phyloP scores from a whole-genome alignment of 176 grass and related monocot genomes.

The Rhynchospora breviuscula region DNA sequence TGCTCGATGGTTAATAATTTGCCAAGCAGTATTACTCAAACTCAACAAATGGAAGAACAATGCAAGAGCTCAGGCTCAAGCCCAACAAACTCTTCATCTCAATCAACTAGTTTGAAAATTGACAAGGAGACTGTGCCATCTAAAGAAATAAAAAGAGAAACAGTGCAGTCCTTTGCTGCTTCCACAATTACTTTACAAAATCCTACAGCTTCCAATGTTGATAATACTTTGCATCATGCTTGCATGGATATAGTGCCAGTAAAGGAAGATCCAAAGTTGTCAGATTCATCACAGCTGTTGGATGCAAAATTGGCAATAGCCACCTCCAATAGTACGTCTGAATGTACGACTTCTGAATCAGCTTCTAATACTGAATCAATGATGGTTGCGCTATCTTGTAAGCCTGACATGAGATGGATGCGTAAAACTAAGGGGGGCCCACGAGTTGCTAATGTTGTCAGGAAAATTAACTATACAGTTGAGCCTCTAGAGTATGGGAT shows the following conservation, averaged over 20 bases:
- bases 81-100: not conserved
- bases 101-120: not conserved
- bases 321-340: conserved; percentile 25
- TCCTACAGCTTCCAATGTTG: conserved; percentile 33
- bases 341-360: conserved; percentile 32
- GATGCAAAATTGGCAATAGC: conserved; percentile 35
- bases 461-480: conserved; percentile 61
- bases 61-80: not conserved
- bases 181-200: not conserved
- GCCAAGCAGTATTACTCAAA: conserved; percentile 1
- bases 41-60: not conserved
- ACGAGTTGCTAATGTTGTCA: conserved; percentile 76
- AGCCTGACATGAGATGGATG: conserved; percentile 5
- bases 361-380: conserved; percentile 19
- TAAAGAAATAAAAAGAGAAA: not conserved
- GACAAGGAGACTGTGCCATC: not conserved
- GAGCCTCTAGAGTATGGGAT: conserved; percentile 80
- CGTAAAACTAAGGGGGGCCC: conserved; percentile 40
- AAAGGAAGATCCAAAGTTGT: conserved; percentile 37
- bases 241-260: conserved; percentile 37
- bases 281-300: not conserved
- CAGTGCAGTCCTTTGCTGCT: not conserved
- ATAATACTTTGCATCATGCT: conserved; percentile 32
- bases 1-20: not conserved
- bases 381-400: not conserved